Percentiles rank a stretch among this genome's conserved stretches.
These are phyloP conservation scores for Mycena maculata DNA, from an alignment of 768 basidiomycete species.

Conservation along the genomic window DNA sequence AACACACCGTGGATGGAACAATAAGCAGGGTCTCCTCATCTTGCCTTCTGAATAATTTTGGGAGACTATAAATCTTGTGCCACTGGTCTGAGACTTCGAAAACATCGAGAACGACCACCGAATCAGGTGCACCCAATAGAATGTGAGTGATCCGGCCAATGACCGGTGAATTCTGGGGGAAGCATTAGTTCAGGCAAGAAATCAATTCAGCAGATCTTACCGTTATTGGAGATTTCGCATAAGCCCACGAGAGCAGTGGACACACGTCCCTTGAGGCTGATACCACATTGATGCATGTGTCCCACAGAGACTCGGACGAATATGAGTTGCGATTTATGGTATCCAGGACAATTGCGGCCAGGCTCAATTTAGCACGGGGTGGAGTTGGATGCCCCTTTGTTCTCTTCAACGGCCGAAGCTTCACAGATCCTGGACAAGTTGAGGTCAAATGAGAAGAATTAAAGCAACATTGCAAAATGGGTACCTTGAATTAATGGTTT, in stretches of 20 bases:
- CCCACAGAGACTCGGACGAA: not conserved
- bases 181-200: not conserved
- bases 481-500: not conserved
- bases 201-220: not conserved
- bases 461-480: too few species aligned
- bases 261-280: not conserved
- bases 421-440: not conserved
- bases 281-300: slow-evolving; percentile 1
- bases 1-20: slow-evolving; percentile 1
- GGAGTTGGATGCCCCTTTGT: not conserved
- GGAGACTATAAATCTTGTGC: not conserved
- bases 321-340: slow-evolving; percentile 1
- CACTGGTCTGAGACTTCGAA: not conserved
- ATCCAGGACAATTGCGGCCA: not conserved
- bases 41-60: not conserved
- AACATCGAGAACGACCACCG: not conserved
- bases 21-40: not conserved
- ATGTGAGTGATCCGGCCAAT: not conserved
- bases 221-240: not conserved
- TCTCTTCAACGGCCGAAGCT: not conserved
- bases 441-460: not conserved
- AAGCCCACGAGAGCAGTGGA: not conserved
- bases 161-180: not conserved
- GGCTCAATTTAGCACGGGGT: not conserved
- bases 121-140: not conserved